A percentile compares a stretch with the other conserved stretches of the same genome.
These are phyloP conservation scores for Psilocybe cubensis DNA, from an alignment of 768 basidiomycete genomes.

Conservation along the genomic window DNA sequence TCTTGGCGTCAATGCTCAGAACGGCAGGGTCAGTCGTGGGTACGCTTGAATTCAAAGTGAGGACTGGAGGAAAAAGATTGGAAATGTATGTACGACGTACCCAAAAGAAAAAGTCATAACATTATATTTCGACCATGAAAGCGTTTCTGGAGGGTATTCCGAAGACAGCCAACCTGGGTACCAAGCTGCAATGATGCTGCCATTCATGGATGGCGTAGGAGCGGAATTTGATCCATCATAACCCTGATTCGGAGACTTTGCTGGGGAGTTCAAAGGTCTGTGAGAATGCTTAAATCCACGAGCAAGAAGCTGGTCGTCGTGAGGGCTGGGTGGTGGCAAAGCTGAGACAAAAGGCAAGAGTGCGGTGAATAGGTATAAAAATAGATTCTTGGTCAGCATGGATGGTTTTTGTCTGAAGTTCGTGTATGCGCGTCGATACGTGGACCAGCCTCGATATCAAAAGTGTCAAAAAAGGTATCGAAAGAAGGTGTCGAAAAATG, in stretches of 20 bases:
- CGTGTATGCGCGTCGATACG: too few species aligned
- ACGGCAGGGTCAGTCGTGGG: constrained; percentile 29
- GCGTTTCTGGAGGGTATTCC: constrained; percentile 35
- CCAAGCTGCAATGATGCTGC: constrained; percentile 43
- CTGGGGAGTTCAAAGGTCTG: not conserved
- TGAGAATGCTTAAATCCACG: not conserved
- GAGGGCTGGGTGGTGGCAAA: not conserved
- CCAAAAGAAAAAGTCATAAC: constrained; percentile 38
- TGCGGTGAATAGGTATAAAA: not conserved
- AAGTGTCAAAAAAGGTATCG: not conserved
- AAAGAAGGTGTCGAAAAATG: not conserved
- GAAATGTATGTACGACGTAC: too few species aligned
- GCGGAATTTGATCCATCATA: not conserved
- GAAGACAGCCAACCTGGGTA: constrained; percentile 48
- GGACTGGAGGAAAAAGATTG: not conserved
- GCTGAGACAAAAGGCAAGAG: not conserved
- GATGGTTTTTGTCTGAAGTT: not conserved
- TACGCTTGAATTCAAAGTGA: constrained; percentile 22
- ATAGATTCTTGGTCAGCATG: constrained; percentile 3
- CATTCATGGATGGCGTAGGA: not conserved
- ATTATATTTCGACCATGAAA: constrained; percentile 55
- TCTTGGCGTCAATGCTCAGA: constrained; percentile 39
- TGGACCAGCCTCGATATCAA: not conserved
- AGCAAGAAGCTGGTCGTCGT: not conserved
- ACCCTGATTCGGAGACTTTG: not conserved